A percentile compares a stretch with the other conserved stretches of the same genome.
phyloP scores from a whole-genome alignment of 352 stramenopile genomes.

The Globisporangium uncinulatum region DNA sequence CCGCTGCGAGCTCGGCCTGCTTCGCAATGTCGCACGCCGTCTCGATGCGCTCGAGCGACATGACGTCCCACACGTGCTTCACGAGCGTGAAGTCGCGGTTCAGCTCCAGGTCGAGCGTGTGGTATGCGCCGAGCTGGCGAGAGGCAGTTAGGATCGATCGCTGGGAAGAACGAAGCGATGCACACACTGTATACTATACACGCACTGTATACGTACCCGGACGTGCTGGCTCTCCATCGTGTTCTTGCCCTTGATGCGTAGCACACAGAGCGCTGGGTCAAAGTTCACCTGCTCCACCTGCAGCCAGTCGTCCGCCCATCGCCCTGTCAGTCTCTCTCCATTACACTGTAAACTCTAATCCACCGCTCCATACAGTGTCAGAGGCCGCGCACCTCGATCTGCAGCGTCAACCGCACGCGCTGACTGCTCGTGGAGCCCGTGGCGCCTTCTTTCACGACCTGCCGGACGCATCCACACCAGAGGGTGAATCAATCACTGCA shows the following conservation, averaged over 20 bases:
- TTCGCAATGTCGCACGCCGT: constrained; percentile 93
- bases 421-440: constrained; percentile 94
- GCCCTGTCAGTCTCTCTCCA: too few species aligned
- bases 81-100: constrained; percentile 95
- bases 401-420: constrained; percentile 94
- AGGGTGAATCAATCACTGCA: too few species aligned
- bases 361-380: not conserved
- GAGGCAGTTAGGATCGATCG: too few species aligned
- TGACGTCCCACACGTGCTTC: constrained; percentile 97
- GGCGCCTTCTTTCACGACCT: constrained; percentile 93
- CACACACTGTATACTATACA: not conserved
- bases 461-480: constrained; percentile 2
- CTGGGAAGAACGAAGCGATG: too few species aligned
- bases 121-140: constrained; percentile 91
- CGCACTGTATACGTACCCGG: constrained; percentile 47
- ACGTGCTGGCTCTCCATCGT: constrained; percentile 93
- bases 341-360: not conserved
- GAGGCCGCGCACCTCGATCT: constrained; percentile 70
- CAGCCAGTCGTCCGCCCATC: not conserved
- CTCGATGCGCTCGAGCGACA: constrained; percentile 95
- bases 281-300: constrained; percentile 96
- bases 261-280: constrained; percentile 88
- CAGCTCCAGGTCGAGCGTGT: constrained; percentile 96
- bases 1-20: constrained; percentile 92
- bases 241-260: constrained; percentile 95